Conservation (phyloP, 805 yeast species). For the Ogataea zsoltii region DNA sequence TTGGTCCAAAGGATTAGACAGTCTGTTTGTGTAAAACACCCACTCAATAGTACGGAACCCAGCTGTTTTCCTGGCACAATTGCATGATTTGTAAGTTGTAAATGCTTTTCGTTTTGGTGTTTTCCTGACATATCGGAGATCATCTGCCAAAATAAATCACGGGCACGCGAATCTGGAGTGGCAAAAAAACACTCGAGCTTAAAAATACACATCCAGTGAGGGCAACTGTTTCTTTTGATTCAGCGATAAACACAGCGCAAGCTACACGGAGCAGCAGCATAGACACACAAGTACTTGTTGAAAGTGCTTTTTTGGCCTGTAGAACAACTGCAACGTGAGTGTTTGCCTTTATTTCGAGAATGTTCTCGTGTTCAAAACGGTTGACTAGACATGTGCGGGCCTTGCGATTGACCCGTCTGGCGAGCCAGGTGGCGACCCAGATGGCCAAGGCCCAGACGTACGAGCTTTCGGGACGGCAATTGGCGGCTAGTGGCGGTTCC, state of each 20-base stretch:
- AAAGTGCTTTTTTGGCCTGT: background rate
- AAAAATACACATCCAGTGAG: too few species aligned
- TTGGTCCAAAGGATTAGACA: slow-evolving; percentile 72
- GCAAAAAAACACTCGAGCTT: background rate
- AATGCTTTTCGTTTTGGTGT: too few species aligned
- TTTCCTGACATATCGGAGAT: too few species aligned
- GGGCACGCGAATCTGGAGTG: background rate
- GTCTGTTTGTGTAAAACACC: too few species aligned
- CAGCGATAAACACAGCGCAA: background rate
- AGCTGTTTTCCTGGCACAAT: too few species aligned
- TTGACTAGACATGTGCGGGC: slow-evolving; percentile 13
- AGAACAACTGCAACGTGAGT: background rate
- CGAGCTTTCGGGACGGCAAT: background rate
- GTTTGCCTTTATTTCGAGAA: slow-evolving; percentile 4
- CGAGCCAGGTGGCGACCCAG: slow-evolving; percentile 12
- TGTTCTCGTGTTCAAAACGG: slow-evolving; percentile 23
- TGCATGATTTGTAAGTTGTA: too few species aligned
- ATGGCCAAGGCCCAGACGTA: background rate
- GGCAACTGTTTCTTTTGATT: background rate
- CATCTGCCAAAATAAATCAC: slow-evolving; percentile 1
- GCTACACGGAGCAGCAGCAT: background rate
- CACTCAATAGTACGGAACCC: too few species aligned
- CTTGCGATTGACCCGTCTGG: slow-evolving; percentile 20
- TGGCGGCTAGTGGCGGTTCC: too few species aligned
- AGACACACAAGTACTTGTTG: background rate